A percentile compares a stretch with the other conserved stretches of the same genome.
These are phyloP conservation scores for Neurospora sp. DNA, from an alignment of 2,329 filamentous ascomycete genomes.

Conservation along the genomic window DNA sequence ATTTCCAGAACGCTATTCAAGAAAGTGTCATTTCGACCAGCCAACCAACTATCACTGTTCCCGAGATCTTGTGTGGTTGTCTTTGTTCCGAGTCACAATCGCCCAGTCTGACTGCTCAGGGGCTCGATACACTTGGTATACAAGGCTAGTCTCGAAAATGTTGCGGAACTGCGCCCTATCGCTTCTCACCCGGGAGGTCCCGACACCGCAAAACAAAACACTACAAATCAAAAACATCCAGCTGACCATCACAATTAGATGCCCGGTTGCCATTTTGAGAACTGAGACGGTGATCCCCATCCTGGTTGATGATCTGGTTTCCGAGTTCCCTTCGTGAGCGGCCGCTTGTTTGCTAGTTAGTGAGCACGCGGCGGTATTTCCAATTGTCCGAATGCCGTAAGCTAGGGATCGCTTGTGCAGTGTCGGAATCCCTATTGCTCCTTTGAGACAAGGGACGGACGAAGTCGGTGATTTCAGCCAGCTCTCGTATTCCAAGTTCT, in stretches of 20 bases:
- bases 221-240: neutral
- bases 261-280: neutral
- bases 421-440: neutral
- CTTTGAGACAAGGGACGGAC: neutral
- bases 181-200: neutral
- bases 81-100: neutral
- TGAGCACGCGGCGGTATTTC: neutral
- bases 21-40: neutral
- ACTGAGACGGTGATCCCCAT: neutral
- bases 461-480: neutral
- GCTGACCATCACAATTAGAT: neutral
- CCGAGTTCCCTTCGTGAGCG: neutral
- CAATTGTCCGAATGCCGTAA: neutral
- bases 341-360: neutral
- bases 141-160: neutral
- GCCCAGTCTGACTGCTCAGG: neutral
- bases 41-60: neutral
- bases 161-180: neutral
- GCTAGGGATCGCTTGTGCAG: neutral
- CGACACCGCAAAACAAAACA: neutral
- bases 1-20: neutral
- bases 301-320: neutral
- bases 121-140: neutral
- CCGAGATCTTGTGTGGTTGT: neutral
- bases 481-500: neutral